A percentile compares a stretch with the other conserved stretches of the same genome.
These are phyloP conservation scores for Chaetomium strumarium DNA, from an alignment of 2,329 filamentous ascomycete genomes.

Conservation along the genomic window DNA sequence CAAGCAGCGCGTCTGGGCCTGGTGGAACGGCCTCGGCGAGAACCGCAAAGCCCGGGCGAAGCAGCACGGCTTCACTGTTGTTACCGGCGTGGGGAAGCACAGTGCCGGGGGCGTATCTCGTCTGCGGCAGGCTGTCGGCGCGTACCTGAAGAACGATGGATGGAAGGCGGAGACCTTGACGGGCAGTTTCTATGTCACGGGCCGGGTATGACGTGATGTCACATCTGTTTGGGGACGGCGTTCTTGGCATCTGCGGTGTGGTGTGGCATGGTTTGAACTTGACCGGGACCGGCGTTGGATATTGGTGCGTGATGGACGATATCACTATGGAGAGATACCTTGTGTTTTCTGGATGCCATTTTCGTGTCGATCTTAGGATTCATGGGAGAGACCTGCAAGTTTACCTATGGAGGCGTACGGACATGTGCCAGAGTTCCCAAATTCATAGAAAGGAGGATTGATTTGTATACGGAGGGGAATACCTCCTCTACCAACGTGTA, in stretches of 20 bases:
- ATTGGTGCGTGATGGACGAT: neutral
- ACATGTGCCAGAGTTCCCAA: too few species aligned
- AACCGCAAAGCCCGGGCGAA: slow-evolving; percentile 41
- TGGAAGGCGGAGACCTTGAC: slow-evolving; percentile 74
- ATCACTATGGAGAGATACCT: slow-evolving; percentile 1
- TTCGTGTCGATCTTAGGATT: neutral
- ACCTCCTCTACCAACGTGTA: too few species aligned
- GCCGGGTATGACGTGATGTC: slow-evolving; percentile 31
- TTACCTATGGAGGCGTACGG: neutral
- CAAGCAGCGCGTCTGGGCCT: slow-evolving; percentile 56
- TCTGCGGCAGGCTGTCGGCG: slow-evolving; percentile 73
- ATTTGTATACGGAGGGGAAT: too few species aligned
- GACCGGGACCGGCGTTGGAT: neutral
- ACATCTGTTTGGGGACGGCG: neutral
- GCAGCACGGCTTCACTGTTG: slow-evolving; percentile 58
- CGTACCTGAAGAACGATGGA: slow-evolving; percentile 67
- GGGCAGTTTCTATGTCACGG: slow-evolving; percentile 65
- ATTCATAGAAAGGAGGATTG: too few species aligned
- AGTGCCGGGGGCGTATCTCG: slow-evolving; percentile 69
- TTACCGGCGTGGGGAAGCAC: slow-evolving; percentile 78
- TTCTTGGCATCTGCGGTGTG: neutral
- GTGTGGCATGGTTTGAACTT: neutral
- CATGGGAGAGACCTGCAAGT: neutral
- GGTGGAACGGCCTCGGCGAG: slow-evolving; percentile 74
- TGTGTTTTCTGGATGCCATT: neutral